Conservation (phyloP, 495 filamentous ascomycete genomes). For the Aspergillus indologenus region DNA sequence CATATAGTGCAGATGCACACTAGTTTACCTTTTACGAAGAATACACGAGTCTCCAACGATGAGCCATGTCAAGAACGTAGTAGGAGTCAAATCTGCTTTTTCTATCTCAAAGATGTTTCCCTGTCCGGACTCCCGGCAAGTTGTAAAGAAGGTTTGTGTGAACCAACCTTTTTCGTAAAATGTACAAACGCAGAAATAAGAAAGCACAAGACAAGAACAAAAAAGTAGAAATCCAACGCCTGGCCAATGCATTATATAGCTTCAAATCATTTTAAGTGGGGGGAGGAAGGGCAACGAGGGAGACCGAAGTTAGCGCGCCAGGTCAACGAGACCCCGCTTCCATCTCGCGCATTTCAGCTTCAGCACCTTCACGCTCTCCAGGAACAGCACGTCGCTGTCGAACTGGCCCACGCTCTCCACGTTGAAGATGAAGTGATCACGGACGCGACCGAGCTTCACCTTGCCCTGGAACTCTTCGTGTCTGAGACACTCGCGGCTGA, state of each 20-base stretch:
- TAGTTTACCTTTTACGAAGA: slow-evolving; percentile 12
- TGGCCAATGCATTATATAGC: slow-evolving; percentile 42
- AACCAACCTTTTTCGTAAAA: slow-evolving; percentile 43
- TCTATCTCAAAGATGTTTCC: slow-evolving; percentile 26
- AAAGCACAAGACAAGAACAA: slow-evolving; percentile 13
- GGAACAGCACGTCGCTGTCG: slow-evolving; percentile 83
- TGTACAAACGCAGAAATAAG: slow-evolving; percentile 39
- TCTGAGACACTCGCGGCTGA: slow-evolving; percentile 85
- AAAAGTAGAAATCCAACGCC: slow-evolving; percentile 36
- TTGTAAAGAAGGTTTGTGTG: slow-evolving; percentile 33
- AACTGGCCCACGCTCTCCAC: slow-evolving; percentile 95
- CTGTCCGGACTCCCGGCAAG: slow-evolving; percentile 37
- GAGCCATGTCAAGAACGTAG: slow-evolving; percentile 20
- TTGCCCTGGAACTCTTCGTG: slow-evolving; percentile 93
- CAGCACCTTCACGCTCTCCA: slow-evolving; percentile 79
- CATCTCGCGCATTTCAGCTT: slow-evolving; percentile 71
- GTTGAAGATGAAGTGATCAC: slow-evolving; percentile 96
- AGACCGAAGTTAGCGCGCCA: slow-evolving; percentile 44
- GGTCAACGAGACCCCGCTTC: slow-evolving; percentile 57
- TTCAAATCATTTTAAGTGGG: slow-evolving; percentile 12
- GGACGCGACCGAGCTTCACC: slow-evolving; percentile 83
- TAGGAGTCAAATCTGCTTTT: slow-evolving; percentile 31
- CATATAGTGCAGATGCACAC: slow-evolving; percentile 12
- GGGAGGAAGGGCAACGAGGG: not conserved
- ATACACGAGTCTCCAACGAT: slow-evolving; percentile 16